Evolutionary conservation across 495 filamentous ascomycete genomes (phyloP).

Genomic region (Hypoxylon fragiforme): DNA sequence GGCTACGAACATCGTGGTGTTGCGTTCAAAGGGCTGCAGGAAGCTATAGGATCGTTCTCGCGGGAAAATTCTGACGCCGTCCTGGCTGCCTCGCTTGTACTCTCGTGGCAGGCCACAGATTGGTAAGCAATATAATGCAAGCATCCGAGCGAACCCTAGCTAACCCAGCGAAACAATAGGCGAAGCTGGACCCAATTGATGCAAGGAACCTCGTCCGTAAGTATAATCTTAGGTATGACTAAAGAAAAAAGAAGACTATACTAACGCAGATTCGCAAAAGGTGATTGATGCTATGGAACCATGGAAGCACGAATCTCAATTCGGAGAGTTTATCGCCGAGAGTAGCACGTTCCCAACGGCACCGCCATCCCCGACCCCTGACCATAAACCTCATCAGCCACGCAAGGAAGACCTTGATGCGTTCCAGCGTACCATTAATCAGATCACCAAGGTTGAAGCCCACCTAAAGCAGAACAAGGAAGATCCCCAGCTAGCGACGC

Average conservation of each 20-base stretch:
- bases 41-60: conserved; percentile 83
- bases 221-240: conserved; percentile 36
- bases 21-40: conserved; percentile 84
- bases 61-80: conserved; percentile 87
- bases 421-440: conserved; percentile 64
- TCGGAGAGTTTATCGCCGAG: conserved; percentile 81
- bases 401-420: conserved; percentile 71
- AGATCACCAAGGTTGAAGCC: conserved; percentile 70
- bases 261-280: conserved; percentile 55
- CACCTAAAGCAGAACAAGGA: conserved; percentile 73
- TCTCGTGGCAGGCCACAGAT: conserved; percentile 96
- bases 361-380: conserved; percentile 61
- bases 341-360: conserved; percentile 68
- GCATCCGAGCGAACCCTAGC: conserved; percentile 32
- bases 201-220: conserved; percentile 85
- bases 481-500: conserved; percentile 71
- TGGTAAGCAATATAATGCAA: conserved; percentile 69
- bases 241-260: conserved; percentile 12
- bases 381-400: conserved; percentile 58
- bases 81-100: conserved; percentile 84
- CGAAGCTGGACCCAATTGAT: conserved; percentile 88
- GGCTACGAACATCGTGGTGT: conserved; percentile 83
- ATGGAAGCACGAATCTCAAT: conserved; percentile 87
- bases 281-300: conserved; percentile 88
- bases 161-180: conserved; percentile 57